Base-by-base conservation (phyloP, 2,329 filamentous ascomycete genomes). In the Diaporthe destruens region DNA sequence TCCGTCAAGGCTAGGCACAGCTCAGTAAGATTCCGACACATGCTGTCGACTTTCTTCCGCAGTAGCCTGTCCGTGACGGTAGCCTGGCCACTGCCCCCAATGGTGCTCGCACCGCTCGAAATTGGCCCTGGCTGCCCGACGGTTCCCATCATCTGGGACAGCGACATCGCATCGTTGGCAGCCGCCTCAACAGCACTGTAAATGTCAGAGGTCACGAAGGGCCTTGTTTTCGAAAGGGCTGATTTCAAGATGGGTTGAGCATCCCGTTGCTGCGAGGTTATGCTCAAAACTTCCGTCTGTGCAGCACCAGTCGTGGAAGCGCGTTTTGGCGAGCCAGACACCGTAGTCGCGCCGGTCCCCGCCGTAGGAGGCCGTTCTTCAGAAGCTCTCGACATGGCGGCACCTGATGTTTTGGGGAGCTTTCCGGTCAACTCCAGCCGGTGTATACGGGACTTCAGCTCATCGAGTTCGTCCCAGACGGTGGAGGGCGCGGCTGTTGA, bases 401-500 rank as follows among this genome's bases (percentile, higher is more conserved):
- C 94, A 47, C 92, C 93, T 3, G 95, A 96, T 2, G 93, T 95
- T 0, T 94, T 85, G 0, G 95, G 95, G 44, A 96, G 85, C 82
- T 97, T 98, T 72, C 95, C 95, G 2, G 94, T 97, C 76, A 97
- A 83, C 81, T 98, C 96, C 12, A 99, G 88, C 74, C 94, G 93
- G 77, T 94, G 92, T 77, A 99, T 98, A 39, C 96, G 91, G 53
- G 94, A 96, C 81, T 98, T 98, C 59, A 99, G 85, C 76, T 98
- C 96, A 77, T 98, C 96, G 36, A 99, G 84, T 82, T 99, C 96
- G 80, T 98, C 96, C 96, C 96, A 99, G 3, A 99, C 94, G 0
- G 95, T 98, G 2, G 95, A 97, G 16, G 95, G 94, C 1, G 94
- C 94, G 1, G 92, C 95, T 0, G 94, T 96, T 0, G 96, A 98